phyloP scores from a whole-genome alignment of 2,329 filamentous ascomycete genomes.

The Triangularia setosa region DNA sequence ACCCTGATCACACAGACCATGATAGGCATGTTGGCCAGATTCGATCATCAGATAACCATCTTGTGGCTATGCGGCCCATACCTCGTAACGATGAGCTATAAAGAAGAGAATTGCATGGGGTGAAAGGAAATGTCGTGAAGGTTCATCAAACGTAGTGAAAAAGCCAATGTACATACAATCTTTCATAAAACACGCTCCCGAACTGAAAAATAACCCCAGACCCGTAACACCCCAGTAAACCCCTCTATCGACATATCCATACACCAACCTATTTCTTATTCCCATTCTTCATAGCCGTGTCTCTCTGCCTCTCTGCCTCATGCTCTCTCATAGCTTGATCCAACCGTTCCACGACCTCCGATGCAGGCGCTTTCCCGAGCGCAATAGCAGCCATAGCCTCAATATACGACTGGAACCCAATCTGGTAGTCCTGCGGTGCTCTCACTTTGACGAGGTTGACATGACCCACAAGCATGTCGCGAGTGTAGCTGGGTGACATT shows the following conservation, averaged over 20 bases:
- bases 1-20: too few relatives aligned
- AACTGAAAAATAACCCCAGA: not conserved
- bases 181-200: not conserved
- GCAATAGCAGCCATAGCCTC: constrained; percentile 1
- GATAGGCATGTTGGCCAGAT: too few relatives aligned
- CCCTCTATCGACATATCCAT: not conserved
- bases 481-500: not conserved
- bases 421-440: not conserved
- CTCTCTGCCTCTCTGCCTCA: not conserved
- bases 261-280: not conserved
- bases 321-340: not conserved
- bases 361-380: not conserved
- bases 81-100: too few relatives aligned
- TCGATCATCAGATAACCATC: too few relatives aligned
- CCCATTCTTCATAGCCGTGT: not conserved
- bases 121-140: too few relatives aligned
- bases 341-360: not conserved
- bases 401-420: not conserved
- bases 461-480: not conserved
- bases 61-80: too few relatives aligned
- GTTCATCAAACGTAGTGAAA: not conserved
- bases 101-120: too few relatives aligned
- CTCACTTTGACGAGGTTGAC: constrained; percentile 2
- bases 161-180: not conserved
- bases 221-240: not conserved